These are phyloP conservation scores for Leishmania gerbilli DNA, from an alignment of 208 protist species.

Conservation along the genomic window DNA sequence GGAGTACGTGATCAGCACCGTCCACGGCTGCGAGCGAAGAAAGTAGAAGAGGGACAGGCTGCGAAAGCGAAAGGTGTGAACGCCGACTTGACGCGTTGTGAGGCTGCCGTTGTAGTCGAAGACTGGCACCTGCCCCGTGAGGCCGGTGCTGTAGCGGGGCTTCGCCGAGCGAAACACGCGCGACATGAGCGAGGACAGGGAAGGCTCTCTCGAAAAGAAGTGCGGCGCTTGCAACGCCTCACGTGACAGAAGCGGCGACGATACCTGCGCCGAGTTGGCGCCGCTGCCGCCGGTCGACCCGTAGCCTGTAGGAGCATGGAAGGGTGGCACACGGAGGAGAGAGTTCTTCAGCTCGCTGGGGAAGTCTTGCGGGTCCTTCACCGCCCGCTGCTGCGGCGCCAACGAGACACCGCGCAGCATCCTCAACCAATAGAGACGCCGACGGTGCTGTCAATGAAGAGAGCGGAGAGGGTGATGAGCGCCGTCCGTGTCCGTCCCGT, in stretches of 20 bases:
- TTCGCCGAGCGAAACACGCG: constrained; percentile 9
- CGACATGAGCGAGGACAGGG: constrained; percentile 6
- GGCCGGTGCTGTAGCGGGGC: constrained; percentile 10
- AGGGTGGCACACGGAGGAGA: constrained; percentile 20
- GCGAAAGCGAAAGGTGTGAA: constrained; percentile 73
- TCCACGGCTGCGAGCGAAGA: constrained; percentile 66
- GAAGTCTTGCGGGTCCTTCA: constrained; percentile 30
- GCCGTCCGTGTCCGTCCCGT: not conserved
- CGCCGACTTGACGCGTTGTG: constrained; percentile 57
- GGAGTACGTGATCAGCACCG: constrained; percentile 54
- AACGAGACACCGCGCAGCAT: constrained; percentile 57
- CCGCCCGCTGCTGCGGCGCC: constrained; percentile 27
- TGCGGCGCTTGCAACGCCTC: not conserved
- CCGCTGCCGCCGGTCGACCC: constrained; percentile 13
- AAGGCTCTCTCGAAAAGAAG: too few relatives aligned
- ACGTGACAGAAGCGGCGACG: not conserved
- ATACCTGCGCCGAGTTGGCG: not conserved
- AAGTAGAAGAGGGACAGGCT: constrained; percentile 68
- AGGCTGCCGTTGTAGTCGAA: constrained; percentile 76
- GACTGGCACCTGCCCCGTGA: constrained; percentile 43
- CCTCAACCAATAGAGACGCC: too few relatives aligned
- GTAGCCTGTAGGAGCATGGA: constrained; percentile 13
- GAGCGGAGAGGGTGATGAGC: not conserved
- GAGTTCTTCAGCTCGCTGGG: constrained; percentile 43
- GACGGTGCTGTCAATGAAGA: not conserved